Base-by-base conservation (phyloP, 73 alveolate species). In the Urostyla sp. region DNA sequence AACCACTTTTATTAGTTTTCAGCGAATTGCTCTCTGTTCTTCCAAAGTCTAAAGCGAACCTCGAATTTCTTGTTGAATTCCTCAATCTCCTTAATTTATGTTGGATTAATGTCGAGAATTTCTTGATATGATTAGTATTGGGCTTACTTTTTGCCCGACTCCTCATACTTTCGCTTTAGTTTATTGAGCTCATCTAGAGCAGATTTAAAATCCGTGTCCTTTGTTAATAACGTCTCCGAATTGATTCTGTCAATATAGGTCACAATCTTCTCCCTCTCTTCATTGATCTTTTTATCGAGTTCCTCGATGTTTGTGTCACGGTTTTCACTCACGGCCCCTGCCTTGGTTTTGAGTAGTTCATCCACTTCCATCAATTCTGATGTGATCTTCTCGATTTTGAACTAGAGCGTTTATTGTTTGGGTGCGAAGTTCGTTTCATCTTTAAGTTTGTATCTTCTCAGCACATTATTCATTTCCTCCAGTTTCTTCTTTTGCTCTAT, bases 391-490 rank as follows among this genome's bases (percentile, higher is more conserved):
- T 77, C 89, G 1, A 77, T 23, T 45, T 53, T 77, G 52, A 31
- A 27, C 18, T 58, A 73, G 23, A 75, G 67, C 27, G 38, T 35
- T 32, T 35, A 18, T 20, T 52, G 61, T 7, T 58, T 20, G 2
- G 75, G 24, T 43, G 69, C 40, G 46, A 73, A 73, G 27, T 28
- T 26, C 24, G 36, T 48, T 32, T 89, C 96, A 45, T 87, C 90
- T 85, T 87, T 59, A 54, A 56, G 75, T 85, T 53, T 89, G 81
- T 75, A 78, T 51, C 89, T 73, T 58, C 77, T 83, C 0, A 89
- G 82, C 16, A 67, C 78, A 8, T 58, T 49, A 38, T 77, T 81
- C 87, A 89, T 89, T 43, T 89, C 96, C 53, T 89, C 96, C 0
- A 89, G 67, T 24, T 51, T 48, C 38, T 53, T 54, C 51, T 77